phyloP scores from a whole-genome alignment of 352 stramenopile species.

The Pythium phragmitis region DNA sequence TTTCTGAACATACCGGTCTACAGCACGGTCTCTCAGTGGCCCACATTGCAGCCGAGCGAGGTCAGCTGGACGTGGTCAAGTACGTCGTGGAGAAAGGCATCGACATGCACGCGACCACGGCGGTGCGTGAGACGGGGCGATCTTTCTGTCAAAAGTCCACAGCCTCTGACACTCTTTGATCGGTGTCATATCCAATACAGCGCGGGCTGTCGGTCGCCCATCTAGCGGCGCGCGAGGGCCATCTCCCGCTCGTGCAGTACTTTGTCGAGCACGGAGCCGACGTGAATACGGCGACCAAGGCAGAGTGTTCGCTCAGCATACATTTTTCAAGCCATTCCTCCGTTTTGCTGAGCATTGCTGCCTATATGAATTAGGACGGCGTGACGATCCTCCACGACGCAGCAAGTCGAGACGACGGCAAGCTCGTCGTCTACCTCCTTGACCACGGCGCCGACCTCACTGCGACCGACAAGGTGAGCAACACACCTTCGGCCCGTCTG shows the following conservation, averaged over 20 bases:
- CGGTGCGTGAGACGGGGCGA: not conserved
- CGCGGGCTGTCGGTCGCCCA: slow-evolving; percentile 2
- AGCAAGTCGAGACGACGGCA: not conserved
- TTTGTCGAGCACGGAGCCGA: slow-evolving; percentile 11
- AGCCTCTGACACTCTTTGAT: not conserved
- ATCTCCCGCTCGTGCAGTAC: slow-evolving; percentile 3
- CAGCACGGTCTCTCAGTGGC: slow-evolving; percentile 8
- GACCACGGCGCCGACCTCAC: slow-evolving; percentile 1
- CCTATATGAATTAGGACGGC: not conserved
- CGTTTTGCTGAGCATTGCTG: too few relatives aligned
- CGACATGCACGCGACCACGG: not conserved
- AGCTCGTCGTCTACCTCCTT: slow-evolving; percentile 4
- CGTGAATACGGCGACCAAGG: slow-evolving; percentile 5
- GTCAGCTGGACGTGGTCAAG: slow-evolving; percentile 7
- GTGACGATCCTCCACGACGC: slow-evolving; percentile 7
- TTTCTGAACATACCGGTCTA: not conserved
- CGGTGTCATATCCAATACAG: not conserved
- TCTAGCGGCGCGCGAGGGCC: slow-evolving; percentile 1
- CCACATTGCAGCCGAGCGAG: slow-evolving; percentile 7
- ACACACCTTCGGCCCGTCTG: too few relatives aligned
- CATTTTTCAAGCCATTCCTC: too few relatives aligned
- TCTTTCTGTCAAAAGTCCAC: not conserved
- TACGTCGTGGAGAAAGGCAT: not conserved
- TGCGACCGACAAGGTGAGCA: slow-evolving; percentile 3
- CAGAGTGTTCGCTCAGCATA: not conserved